Conservation (phyloP, 169 alveolate genomes). For the Eimeria sp. region DNA sequence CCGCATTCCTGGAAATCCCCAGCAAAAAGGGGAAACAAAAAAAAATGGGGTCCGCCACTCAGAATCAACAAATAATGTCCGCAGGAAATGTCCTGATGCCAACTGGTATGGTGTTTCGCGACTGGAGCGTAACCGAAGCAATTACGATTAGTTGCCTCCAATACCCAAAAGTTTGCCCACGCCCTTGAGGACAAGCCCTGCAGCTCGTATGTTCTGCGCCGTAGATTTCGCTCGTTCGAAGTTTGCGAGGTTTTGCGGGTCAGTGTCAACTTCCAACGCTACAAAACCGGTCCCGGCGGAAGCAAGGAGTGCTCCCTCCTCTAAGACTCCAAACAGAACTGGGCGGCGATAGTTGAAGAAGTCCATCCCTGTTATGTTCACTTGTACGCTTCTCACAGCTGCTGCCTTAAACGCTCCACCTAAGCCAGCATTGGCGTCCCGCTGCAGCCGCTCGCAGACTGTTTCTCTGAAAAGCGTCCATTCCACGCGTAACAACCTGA, state of each 20-base stretch:
- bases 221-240: slow-evolving; percentile 40
- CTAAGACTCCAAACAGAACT: slow-evolving; percentile 15
- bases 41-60: not conserved
- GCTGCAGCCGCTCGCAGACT: slow-evolving; percentile 41
- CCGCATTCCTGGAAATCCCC: not conserved
- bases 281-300: slow-evolving; percentile 25
- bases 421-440: slow-evolving; percentile 6
- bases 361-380: slow-evolving; percentile 40
- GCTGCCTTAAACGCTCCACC: not conserved
- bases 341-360: slow-evolving; percentile 49
- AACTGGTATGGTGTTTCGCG: not conserved
- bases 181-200: slow-evolving; percentile 11
- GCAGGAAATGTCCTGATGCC: not conserved
- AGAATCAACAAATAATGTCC: not conserved
- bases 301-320: not conserved
- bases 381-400: not conserved
- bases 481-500: slow-evolving; percentile 57
- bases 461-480: slow-evolving; percentile 4
- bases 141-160: not conserved
- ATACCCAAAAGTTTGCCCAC: not conserved
- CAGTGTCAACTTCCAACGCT: slow-evolving; percentile 27
- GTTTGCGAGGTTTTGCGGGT: slow-evolving; percentile 24
- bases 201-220: slow-evolving; percentile 14
- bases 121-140: not conserved
- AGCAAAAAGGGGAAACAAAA: not conserved